Conservation (phyloP, 1,284 basidiomycete species). For the Rhodotorula glutinis region DNA sequence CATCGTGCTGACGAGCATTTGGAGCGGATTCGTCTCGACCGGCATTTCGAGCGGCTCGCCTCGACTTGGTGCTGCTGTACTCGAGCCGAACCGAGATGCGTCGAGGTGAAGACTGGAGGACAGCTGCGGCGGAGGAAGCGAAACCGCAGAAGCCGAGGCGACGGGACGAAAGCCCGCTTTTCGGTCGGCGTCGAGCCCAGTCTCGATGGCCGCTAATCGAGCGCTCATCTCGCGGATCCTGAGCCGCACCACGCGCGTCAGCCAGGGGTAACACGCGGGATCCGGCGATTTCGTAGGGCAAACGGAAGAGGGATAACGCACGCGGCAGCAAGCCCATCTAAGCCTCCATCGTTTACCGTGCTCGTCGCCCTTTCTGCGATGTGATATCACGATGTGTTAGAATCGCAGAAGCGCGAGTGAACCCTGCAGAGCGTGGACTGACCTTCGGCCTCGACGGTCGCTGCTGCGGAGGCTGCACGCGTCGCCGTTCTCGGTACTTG, state of each 20-base stretch:
- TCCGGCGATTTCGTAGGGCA: too few relatives aligned
- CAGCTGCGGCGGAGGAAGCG: neutral
- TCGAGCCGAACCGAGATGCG: neutral
- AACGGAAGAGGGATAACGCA: neutral
- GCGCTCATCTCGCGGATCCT: slow-evolving; percentile 31
- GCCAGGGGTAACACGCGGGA: too few relatives aligned
- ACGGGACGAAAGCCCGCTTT: slow-evolving; percentile 2
- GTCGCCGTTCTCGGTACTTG: slow-evolving; percentile 17
- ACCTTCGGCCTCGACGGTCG: too few relatives aligned
- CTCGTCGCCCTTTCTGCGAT: too few relatives aligned
- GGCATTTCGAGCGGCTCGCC: slow-evolving; percentile 27
- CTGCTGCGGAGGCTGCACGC: neutral
- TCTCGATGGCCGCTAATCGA: slow-evolving; percentile 26
- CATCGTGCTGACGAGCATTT: slow-evolving; percentile 32
- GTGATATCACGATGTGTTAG: too few relatives aligned
- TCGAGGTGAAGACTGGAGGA: neutral
- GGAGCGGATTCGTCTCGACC: slow-evolving; percentile 31
- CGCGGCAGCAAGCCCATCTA: neutral
- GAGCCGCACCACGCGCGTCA: neutral
- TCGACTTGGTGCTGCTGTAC: neutral
- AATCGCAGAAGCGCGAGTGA: too few relatives aligned
- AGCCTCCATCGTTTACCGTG: neutral
- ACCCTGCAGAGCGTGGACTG: too few relatives aligned
- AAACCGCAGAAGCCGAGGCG: slow-evolving; percentile 3
- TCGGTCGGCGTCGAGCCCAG: slow-evolving; percentile 25